Evolutionary conservation across 2,329 filamentous ascomycete species (phyloP).

Genomic region (Aspergillus sp.): DNA sequence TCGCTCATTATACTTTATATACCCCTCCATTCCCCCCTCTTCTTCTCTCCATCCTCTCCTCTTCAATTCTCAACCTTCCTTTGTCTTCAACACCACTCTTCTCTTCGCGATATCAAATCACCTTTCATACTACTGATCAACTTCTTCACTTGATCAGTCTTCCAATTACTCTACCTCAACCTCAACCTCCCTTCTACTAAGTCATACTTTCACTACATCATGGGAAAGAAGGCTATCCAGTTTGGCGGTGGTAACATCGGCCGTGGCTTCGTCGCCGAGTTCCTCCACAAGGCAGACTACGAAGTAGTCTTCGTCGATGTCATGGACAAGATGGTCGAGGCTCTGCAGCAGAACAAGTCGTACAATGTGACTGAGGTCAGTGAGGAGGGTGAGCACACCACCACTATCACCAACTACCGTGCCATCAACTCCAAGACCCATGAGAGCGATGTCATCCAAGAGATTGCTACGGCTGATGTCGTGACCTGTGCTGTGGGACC

Average conservation of each 20-base stretch:
- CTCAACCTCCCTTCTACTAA: constrained; percentile 4
- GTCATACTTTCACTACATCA: constrained; percentile 23
- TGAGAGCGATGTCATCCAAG: constrained; percentile 76
- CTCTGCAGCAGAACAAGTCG: constrained; percentile 71
- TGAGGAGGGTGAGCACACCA: constrained; percentile 74
- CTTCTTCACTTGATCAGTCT: not conserved
- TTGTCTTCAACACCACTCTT: not conserved
- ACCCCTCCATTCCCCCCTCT: constrained; percentile 18
- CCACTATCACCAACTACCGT: constrained; percentile 90
- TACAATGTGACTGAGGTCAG: constrained; percentile 96
- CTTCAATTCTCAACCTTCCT: constrained; percentile 2
- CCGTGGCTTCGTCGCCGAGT: constrained; percentile 84
- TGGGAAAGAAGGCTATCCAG: constrained; percentile 72
- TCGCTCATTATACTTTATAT: constrained; percentile 16
- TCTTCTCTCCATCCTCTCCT: constrained; percentile 1
- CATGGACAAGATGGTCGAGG: constrained; percentile 76
- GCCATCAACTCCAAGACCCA: constrained; percentile 93
- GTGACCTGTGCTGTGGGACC: constrained; percentile 97
- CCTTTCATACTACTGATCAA: not conserved
- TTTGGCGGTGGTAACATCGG: constrained; percentile 87
- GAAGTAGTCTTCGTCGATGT: constrained; percentile 97
- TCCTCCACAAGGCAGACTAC: constrained; percentile 92
- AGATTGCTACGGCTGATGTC: constrained; percentile 83
- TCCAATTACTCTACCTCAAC: not conserved
- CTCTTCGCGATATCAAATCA: not conserved